These are phyloP conservation scores for Monosporascus sp. DNA, from an alignment of 2,329 filamentous ascomycete species.

Conservation along the genomic window DNA sequence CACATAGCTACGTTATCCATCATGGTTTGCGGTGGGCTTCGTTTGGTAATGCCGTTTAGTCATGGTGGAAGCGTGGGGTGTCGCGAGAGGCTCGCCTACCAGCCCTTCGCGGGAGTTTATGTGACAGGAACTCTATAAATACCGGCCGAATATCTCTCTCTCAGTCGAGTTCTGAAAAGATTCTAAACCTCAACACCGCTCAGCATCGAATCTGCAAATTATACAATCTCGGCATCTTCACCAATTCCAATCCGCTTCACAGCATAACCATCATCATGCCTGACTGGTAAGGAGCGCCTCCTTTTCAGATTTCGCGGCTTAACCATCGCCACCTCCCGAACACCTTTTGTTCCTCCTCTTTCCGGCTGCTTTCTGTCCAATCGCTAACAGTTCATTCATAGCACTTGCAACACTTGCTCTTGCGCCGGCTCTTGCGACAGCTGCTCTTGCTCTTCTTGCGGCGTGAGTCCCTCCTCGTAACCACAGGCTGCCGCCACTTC, in stretches of 20 bases:
- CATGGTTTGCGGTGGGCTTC: not conserved
- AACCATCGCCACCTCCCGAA: not conserved
- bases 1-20: not conserved
- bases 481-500: not conserved
- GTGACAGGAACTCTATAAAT: not conserved
- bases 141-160: not conserved
- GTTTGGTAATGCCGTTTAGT: not conserved
- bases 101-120: not conserved
- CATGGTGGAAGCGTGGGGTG: not conserved
- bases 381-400: not conserved
- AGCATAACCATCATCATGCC: not conserved
- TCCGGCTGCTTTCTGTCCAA: not conserved
- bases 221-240: not conserved
- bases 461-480: not conserved
- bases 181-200: not conserved
- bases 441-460: not conserved
- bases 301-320: too few relatives aligned
- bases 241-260: not conserved
- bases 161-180: not conserved
- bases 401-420: not conserved
- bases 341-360: not conserved
- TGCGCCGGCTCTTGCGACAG: not conserved
- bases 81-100: not conserved
- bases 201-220: not conserved
- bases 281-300: not conserved